phyloP scores from a whole-genome alignment of 352 stramenopile species.

The Pythium aquatile region DNA sequence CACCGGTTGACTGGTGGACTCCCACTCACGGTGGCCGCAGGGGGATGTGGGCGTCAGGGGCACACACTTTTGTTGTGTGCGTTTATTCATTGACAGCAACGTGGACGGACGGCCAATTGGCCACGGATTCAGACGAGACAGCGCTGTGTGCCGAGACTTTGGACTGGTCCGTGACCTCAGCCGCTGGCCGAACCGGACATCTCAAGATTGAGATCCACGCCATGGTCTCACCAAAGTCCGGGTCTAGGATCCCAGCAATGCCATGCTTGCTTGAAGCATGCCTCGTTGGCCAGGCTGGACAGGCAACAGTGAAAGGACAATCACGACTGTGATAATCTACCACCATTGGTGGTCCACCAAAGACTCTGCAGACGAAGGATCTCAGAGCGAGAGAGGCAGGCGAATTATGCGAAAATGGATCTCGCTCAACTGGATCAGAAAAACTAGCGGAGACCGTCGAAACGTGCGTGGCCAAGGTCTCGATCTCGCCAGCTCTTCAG shows the following conservation, averaged over 20 bases:
- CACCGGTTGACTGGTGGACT: too few relatives aligned
- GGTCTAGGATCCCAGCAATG: too few relatives aligned
- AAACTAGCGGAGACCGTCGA: neutral
- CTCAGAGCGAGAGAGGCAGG: neutral
- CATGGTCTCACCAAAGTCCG: too few relatives aligned
- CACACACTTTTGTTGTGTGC: neutral
- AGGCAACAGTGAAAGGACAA: too few relatives aligned
- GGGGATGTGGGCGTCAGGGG: neutral
- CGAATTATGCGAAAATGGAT: neutral
- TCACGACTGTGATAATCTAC: too few relatives aligned
- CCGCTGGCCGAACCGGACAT: neutral
- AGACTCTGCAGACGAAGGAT: neutral
- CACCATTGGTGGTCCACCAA: too few relatives aligned
- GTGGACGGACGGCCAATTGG: neutral
- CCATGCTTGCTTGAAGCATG: too few relatives aligned
- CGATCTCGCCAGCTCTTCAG: too few relatives aligned
- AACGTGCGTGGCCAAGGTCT: too few relatives aligned
- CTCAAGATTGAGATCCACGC: too few relatives aligned
- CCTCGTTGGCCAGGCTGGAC: too few relatives aligned
- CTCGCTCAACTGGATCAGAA: neutral
- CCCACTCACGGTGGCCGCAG: neutral
- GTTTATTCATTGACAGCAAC: neutral
- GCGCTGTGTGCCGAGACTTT: neutral
- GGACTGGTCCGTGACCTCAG: neutral
- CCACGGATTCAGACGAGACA: neutral